Percentiles rank a stretch among this genome's conserved stretches.
Conservation (phyloP, 768 basidiomycete species). For the Saitozyma podzolica region DNA sequence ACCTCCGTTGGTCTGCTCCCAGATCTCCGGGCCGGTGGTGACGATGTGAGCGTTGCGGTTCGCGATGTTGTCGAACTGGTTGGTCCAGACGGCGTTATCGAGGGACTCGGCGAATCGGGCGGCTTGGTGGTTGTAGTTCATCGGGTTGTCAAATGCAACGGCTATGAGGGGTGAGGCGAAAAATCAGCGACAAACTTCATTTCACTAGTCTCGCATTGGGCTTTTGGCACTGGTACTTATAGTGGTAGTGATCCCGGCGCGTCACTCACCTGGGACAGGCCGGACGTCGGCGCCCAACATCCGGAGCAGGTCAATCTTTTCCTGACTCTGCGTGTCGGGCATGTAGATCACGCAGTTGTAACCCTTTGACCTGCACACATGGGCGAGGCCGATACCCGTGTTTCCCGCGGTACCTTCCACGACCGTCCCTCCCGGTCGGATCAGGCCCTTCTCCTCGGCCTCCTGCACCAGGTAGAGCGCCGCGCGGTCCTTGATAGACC, state of each 20-base stretch:
- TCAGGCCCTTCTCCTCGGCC: slow-evolving; percentile 82
- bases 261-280: slow-evolving; percentile 72
- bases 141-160: slow-evolving; percentile 90
- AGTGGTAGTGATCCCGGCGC: no score
- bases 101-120: slow-evolving; percentile 74
- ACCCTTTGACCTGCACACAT: slow-evolving; percentile 82
- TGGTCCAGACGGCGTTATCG: slow-evolving; percentile 86
- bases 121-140: slow-evolving; percentile 96
- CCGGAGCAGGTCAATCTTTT: slow-evolving; percentile 94
- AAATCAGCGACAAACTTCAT: background rate
- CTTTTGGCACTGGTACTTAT: no score
- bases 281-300: slow-evolving; percentile 98
- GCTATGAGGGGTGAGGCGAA: slow-evolving; percentile 50
- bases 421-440: slow-evolving; percentile 91
- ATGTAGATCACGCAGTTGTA: slow-evolving; percentile 99
- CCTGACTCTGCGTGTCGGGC: slow-evolving; percentile 95
- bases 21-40: slow-evolving; percentile 95
- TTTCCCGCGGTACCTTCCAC: slow-evolving; percentile 99
- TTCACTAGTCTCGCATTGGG: no score
- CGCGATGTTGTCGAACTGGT: slow-evolving; percentile 96
- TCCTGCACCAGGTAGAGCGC: slow-evolving; percentile 82
- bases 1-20: slow-evolving; percentile 75
- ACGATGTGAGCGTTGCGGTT: slow-evolving; percentile 84
- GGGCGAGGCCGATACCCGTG: slow-evolving; percentile 86
- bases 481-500: slow-evolving; percentile 96